phyloP scores from a whole-genome alignment of 139 green algal species.

The Zygnema circumcarinatum region DNA sequence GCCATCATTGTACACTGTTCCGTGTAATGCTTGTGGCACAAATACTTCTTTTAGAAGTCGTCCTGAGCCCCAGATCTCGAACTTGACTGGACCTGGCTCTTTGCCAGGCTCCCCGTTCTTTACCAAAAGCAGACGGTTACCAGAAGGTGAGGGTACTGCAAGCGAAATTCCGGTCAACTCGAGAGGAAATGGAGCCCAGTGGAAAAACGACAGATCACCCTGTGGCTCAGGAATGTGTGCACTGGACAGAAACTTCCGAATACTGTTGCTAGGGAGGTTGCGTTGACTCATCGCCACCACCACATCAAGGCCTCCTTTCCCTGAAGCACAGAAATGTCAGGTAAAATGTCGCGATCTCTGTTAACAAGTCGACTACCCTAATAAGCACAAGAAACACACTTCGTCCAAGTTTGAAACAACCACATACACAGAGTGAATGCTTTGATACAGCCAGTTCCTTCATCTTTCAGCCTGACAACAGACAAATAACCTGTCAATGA shows the following conservation, averaged over 20 bases:
- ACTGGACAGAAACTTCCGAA: conserved; percentile 69
- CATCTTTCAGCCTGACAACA: neutral
- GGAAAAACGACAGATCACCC: conserved; percentile 32
- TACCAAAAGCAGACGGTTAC: conserved; percentile 50
- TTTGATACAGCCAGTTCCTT: neutral
- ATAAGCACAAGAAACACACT: conserved; percentile 2
- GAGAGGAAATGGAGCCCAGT: conserved; percentile 61
- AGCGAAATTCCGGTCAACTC: conserved; percentile 67
- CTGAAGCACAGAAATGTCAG: conserved; percentile 7
- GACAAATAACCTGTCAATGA: too few relatives aligned
- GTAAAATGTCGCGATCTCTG: neutral
- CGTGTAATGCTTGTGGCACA: conserved; percentile 79
- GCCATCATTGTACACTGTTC: conserved; percentile 79
- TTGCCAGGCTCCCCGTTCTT: conserved; percentile 23
- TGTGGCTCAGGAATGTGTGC: conserved; percentile 57
- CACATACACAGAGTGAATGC: neutral
- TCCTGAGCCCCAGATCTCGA: conserved; percentile 75
- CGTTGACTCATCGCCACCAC: conserved; percentile 69
- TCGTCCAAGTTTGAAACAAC: neutral
- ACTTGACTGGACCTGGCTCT: conserved; percentile 33
- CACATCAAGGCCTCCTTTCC: conserved; percentile 49
- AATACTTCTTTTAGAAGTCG: conserved; percentile 68
- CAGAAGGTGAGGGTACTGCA: conserved; percentile 71
- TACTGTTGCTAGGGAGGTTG: conserved; percentile 77
- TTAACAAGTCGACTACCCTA: neutral